Evolutionary conservation across 805 yeast species (phyloP).

Genomic region (Pichia paraexigua): DNA sequence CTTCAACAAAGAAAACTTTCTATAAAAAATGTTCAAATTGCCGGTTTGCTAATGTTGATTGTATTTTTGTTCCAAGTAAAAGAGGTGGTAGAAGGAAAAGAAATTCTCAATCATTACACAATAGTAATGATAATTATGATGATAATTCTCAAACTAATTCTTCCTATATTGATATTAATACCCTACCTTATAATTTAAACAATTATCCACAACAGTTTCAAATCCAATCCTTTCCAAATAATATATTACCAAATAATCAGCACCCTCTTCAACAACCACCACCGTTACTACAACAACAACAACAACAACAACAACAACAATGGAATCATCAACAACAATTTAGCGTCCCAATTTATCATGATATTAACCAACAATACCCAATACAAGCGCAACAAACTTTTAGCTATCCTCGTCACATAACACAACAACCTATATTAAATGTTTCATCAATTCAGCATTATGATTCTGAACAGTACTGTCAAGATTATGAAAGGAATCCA

Average conservation of each 20-base stretch:
- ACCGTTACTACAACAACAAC: not conserved
- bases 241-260: not conserved
- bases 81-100: conserved; percentile 50
- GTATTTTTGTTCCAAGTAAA: conserved; percentile 49
- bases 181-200: not conserved
- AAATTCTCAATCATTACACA: conserved; percentile 5
- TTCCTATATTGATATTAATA: not conserved
- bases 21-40: conserved; percentile 43
- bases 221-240: too few species aligned
- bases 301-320: not conserved
- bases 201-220: not conserved
- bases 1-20: conserved; percentile 12
- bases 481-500: not conserved
- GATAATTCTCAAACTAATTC: conserved; percentile 3
- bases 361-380: not conserved
- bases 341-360: not conserved
- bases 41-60: conserved; percentile 34
- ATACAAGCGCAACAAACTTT: not conserved
- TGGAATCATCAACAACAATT: not conserved
- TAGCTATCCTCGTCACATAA: not conserved
- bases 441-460: not conserved
- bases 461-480: not conserved
- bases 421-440: not conserved
- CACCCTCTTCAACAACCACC: not conserved
- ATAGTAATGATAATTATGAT: not conserved